Percentiles rank a stretch among this genome's conserved stretches.
These are phyloP conservation scores for Saccharomyces jurei DNA, from an alignment of 805 yeast species.

Conservation along the genomic window DNA sequence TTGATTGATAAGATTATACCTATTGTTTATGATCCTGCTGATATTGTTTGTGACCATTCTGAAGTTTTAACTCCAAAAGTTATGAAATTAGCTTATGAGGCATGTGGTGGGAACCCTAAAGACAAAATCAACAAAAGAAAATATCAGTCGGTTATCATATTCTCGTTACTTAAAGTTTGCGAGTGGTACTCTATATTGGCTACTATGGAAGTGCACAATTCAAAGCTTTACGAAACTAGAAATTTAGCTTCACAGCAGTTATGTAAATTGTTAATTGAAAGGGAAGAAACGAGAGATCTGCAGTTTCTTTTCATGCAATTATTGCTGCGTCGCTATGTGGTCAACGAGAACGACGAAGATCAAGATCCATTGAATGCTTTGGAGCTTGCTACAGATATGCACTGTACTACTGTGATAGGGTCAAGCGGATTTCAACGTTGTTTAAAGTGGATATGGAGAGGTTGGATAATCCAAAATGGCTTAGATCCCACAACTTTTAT, in stretches of 20 bases:
- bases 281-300: slow-evolving; percentile 42
- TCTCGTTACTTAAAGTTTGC: slow-evolving; percentile 65
- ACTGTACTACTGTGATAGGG: slow-evolving; percentile 66
- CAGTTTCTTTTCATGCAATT: slow-evolving; percentile 53
- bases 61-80: slow-evolving; percentile 52
- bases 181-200: slow-evolving; percentile 67
- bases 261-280: slow-evolving; percentile 63
- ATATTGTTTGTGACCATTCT: slow-evolving; percentile 49
- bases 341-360: slow-evolving; percentile 55
- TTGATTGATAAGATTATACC: slow-evolving; percentile 69
- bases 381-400: slow-evolving; percentile 82
- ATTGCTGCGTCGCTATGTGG: slow-evolving; percentile 67
- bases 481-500: slow-evolving; percentile 62
- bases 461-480: slow-evolving; percentile 78
- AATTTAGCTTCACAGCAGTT: slow-evolving; percentile 65
- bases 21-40: slow-evolving; percentile 44
- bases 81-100: slow-evolving; percentile 51
- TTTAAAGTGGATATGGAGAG: slow-evolving; percentile 85
- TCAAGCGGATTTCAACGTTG: slow-evolving; percentile 81
- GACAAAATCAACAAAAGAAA: slow-evolving; percentile 47
- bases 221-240: slow-evolving; percentile 51
- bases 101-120: slow-evolving; percentile 72
- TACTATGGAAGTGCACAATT: slow-evolving; percentile 55
- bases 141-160: slow-evolving; percentile 61
- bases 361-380: slow-evolving; percentile 63